phyloP scores from a whole-genome alignment of 352 stramenopile genomes.

The Globisporangium carolinianum region DNA sequence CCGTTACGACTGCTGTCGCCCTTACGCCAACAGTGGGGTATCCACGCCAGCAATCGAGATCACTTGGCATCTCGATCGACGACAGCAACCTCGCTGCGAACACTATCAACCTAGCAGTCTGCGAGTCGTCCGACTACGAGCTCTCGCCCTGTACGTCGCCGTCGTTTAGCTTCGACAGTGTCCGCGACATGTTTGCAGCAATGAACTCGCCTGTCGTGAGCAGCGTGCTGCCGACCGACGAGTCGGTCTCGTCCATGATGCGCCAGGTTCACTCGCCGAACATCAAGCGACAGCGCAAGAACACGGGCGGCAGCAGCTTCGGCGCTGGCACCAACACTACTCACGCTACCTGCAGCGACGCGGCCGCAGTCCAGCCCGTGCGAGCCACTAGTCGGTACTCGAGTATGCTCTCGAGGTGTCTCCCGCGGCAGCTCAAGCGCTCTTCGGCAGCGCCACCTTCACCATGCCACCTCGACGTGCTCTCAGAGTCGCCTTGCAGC shows the following conservation, averaged over 20 bases:
- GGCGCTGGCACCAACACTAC: neutral
- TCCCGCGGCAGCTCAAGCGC: constrained; percentile 6
- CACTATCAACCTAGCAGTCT: neutral
- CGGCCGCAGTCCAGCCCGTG: neutral
- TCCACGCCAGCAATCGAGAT: constrained; percentile 3
- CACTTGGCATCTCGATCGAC: constrained; percentile 7
- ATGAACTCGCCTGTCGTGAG: constrained; percentile 6
- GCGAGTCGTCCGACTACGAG: constrained; percentile 1
- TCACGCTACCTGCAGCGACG: neutral
- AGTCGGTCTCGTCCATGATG: neutral
- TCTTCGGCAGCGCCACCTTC: neutral
- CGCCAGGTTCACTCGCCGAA: constrained; percentile 9
- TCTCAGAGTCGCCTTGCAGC: constrained; percentile 3
- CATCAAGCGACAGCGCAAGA: constrained; percentile 9
- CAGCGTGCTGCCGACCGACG: neutral
- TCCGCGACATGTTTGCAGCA: constrained; percentile 8
- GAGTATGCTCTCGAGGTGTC: constrained; percentile 11
- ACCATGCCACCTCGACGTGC: neutral
- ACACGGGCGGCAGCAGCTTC: neutral
- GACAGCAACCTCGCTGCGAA: neutral
- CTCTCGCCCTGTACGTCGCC: constrained; percentile 8
- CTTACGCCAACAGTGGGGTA: too few species aligned
- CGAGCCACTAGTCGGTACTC: constrained; percentile 7
- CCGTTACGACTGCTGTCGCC: too few species aligned
- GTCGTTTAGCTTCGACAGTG: constrained; percentile 13